Evolutionary conservation across 176 grass and related monocot species (phyloP).

Genomic region (Echinochloa phyllopogon): DNA sequence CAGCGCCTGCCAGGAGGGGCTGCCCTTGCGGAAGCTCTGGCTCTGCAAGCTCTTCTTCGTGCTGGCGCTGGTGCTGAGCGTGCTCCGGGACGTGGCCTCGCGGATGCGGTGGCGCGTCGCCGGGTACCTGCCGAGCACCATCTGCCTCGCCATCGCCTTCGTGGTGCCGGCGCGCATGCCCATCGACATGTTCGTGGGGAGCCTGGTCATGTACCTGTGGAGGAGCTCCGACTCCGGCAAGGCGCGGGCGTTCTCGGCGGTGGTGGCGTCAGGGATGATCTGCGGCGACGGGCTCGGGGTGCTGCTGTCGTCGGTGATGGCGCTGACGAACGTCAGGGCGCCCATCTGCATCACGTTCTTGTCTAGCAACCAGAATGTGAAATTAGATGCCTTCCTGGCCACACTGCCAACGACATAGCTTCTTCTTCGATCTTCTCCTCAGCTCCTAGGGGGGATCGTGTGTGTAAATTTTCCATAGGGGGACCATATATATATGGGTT

Average conservation of each 20-base stretch:
- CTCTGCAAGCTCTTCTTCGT: constrained; percentile 49
- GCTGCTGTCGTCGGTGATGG: constrained; percentile 41
- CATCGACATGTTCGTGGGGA: constrained; percentile 62
- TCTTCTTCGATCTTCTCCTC: neutral
- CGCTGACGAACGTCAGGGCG: constrained; percentile 34
- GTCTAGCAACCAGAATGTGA: constrained; percentile 51
- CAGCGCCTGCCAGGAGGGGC: constrained; percentile 34
- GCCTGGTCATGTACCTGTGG: constrained; percentile 53
- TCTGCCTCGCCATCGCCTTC: constrained; percentile 61
- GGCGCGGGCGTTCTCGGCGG: constrained; percentile 25
- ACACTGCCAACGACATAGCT: constrained; percentile 28
- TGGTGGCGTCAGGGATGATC: constrained; percentile 60
- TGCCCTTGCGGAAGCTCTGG: constrained; percentile 48
- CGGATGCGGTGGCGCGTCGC: constrained; percentile 12
- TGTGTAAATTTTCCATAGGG: neutral
- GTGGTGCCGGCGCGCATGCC: constrained; percentile 50
- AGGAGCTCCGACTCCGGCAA: neutral
- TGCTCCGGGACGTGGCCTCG: constrained; percentile 35
- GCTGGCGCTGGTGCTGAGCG: constrained; percentile 28
- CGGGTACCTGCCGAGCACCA: constrained; percentile 51
- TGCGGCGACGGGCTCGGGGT: constrained; percentile 62
- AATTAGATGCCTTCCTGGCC: constrained; percentile 51
- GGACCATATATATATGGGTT: neutral
- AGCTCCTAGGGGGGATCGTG: neutral
- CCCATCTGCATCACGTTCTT: constrained; percentile 75